Evolutionary conservation across 257 asterid genomes (phyloP).

Genomic region (Buddleja alternifolia): DNA sequence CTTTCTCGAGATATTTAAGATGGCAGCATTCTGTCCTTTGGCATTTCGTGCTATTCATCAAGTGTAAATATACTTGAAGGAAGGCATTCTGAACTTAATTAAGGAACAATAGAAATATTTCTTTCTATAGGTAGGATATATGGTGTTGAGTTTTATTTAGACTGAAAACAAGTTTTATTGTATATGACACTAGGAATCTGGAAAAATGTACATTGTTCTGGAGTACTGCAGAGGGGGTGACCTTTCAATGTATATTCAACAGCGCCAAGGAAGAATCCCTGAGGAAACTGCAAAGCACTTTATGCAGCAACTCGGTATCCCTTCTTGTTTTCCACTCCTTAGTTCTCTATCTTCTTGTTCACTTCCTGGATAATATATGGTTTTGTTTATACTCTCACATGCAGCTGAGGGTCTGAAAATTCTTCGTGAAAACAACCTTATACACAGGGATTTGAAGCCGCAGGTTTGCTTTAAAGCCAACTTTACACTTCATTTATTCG

Average conservation of each 20-base stretch:
- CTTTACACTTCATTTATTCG: background rate
- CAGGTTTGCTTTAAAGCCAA: constrained; percentile 60
- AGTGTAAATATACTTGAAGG: constrained; percentile 8
- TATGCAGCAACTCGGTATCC: constrained; percentile 88
- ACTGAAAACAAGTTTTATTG: constrained; percentile 24
- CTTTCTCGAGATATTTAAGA: constrained; percentile 5
- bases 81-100: background rate
- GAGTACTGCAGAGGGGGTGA: constrained; percentile 98
- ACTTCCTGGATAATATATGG: background rate
- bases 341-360: constrained; percentile 16
- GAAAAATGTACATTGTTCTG: constrained; percentile 79
- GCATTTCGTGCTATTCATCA: constrained; percentile 4
- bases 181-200: constrained; percentile 69
- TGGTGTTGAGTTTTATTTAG: constrained; percentile 5
- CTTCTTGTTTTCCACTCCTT: background rate
- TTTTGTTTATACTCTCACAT: constrained; percentile 22
- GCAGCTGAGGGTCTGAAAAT: constrained; percentile 94
- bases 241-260: constrained; percentile 73
- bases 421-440: constrained; percentile 80
- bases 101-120: constrained; percentile 2
- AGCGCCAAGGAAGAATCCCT: constrained; percentile 70
- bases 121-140: background rate
- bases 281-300: constrained; percentile 90
- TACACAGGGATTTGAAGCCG: constrained; percentile 94
- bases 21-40: constrained; percentile 13